Percentiles rank a stretch among this genome's conserved stretches.
Evolutionary conservation across 441 rosid species (phyloP).

Genomic region (Erodium texanum): DNA sequence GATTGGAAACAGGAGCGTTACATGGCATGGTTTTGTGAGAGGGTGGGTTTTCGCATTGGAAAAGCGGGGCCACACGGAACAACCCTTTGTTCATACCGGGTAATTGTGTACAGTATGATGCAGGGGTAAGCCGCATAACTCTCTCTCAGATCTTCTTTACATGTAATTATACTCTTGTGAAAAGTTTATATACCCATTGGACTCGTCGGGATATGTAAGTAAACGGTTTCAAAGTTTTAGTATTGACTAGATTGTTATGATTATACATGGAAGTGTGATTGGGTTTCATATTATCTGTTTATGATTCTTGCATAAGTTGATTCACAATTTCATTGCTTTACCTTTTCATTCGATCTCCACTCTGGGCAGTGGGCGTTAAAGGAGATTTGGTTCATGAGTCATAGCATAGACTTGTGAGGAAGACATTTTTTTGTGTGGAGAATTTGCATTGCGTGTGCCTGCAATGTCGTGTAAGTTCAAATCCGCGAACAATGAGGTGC

Average conservation of each 20-base stretch:
- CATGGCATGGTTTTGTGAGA: conserved; percentile 38
- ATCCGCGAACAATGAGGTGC: too few species aligned
- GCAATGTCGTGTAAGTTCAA: too few species aligned
- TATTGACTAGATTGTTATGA: background rate
- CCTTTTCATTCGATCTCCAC: too few species aligned
- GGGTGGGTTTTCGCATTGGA: conserved; percentile 27
- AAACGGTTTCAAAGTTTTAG: background rate
- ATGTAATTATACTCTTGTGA: conserved; percentile 39
- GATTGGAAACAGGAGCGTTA: conserved; percentile 27
- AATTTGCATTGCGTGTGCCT: too few species aligned
- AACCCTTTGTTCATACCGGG: too few species aligned
- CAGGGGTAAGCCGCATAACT: conserved; percentile 15
- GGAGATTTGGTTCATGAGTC: too few species aligned
- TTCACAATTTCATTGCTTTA: too few species aligned
- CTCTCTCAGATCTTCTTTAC: conserved; percentile 45
- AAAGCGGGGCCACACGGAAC: conserved; percentile 5
- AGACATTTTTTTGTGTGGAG: too few species aligned
- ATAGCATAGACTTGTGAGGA: too few species aligned
- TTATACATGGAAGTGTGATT: background rate
- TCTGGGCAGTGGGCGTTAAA: too few species aligned
- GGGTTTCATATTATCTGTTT: too few species aligned
- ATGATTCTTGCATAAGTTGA: too few species aligned
- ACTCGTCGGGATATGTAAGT: background rate
- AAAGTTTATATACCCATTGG: background rate
- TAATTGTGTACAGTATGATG: conserved; percentile 32